Conservation (phyloP, 106 monocot genomes). For the Acorus gramineus region DNA sequence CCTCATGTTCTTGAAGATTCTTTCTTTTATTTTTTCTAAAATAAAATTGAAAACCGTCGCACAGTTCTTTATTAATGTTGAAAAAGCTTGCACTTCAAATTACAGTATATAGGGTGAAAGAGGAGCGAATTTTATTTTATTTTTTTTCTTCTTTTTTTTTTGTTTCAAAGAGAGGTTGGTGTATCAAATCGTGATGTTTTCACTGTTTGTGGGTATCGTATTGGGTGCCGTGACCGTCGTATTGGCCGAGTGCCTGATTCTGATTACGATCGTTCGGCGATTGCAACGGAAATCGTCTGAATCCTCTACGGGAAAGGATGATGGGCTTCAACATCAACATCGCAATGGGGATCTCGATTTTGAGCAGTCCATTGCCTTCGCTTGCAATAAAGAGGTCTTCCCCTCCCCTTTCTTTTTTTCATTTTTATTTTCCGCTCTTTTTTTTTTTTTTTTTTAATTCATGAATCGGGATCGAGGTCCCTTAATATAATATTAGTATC, state of each 20-base stretch:
- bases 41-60: too few species aligned
- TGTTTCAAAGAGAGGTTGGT: too few species aligned
- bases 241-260: conserved; percentile 16
- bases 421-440: background rate
- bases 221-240: conserved; percentile 22
- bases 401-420: too few species aligned
- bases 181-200: conserved; percentile 1
- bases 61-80: too few species aligned
- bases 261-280: conserved; percentile 15
- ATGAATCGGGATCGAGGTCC: background rate
- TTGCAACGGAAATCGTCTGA: conserved; percentile 17
- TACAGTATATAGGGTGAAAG: too few species aligned
- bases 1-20: too few species aligned
- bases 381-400: conserved; percentile 47
- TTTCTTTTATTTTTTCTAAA: too few species aligned
- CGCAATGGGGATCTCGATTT: conserved; percentile 13
- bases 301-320: background rate
- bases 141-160: too few species aligned
- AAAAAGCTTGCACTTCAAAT: too few species aligned
- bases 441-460: background rate
- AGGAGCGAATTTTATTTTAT: too few species aligned
- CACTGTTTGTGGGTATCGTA: conserved; percentile 29
- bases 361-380: conserved; percentile 21
- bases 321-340: too few species aligned
- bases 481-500: background rate